Percentiles rank a stretch among this genome's conserved stretches.
These are phyloP conservation scores for Jatropha podagrica DNA, from an alignment of 441 rosid species.

Conservation along the genomic window DNA sequence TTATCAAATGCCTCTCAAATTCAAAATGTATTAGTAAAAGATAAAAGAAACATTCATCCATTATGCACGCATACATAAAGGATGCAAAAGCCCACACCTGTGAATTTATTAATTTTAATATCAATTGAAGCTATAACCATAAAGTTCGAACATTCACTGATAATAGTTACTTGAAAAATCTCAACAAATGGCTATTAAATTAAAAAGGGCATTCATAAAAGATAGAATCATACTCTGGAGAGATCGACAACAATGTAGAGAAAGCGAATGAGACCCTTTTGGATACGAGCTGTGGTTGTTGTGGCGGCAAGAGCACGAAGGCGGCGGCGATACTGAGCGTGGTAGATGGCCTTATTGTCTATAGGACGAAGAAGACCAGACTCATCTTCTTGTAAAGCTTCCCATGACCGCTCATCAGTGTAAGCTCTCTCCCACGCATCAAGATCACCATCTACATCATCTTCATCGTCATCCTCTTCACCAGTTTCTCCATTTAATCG, in stretches of 20 bases:
- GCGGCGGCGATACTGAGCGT: conserved; percentile 78
- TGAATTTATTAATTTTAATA: neutral
- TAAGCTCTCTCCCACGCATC: conserved; percentile 85
- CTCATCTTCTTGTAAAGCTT: conserved; percentile 86
- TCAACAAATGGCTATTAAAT: neutral
- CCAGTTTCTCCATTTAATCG: conserved; percentile 37
- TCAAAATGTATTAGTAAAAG: neutral
- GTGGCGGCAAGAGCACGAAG: conserved; percentile 51
- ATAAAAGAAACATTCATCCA: neutral
- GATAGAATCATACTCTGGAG: conserved; percentile 51
- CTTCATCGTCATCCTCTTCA: conserved; percentile 60
- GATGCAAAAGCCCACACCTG: neutral
- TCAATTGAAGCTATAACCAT: neutral
- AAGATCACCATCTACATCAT: conserved; percentile 44
- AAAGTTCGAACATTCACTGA: neutral
- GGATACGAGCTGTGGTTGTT: conserved; percentile 63
- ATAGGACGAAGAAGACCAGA: conserved; percentile 83
- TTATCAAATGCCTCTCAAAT: neutral
- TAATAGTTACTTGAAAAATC: neutral
- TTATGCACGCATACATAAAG: neutral
- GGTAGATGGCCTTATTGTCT: conserved; percentile 65
- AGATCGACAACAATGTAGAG: conserved; percentile 80
- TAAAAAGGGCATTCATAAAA: neutral
- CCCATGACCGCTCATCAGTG: conserved; percentile 90
- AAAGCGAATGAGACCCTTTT: conserved; percentile 91